A percentile compares a stretch with the other conserved stretches of the same genome.
These are phyloP conservation scores for Sanghuangporus weigelae DNA, from an alignment of 1,284 basidiomycete species.

Conservation along the genomic window DNA sequence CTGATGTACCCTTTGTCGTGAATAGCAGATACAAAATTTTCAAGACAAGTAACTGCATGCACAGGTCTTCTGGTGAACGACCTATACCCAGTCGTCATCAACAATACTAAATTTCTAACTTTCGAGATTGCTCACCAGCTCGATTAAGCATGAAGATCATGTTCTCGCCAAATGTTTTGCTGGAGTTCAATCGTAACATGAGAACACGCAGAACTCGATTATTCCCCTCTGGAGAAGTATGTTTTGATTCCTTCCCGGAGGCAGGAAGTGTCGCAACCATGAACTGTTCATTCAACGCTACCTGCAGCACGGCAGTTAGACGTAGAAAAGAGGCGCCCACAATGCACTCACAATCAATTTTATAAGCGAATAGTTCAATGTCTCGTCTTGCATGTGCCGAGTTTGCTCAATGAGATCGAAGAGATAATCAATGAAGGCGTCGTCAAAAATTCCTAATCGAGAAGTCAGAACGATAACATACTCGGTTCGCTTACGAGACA, in stretches of 20 bases:
- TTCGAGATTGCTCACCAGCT: constrained; percentile 54
- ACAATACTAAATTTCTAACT: background rate
- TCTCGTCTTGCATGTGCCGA: constrained; percentile 82
- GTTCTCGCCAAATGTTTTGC: constrained; percentile 96
- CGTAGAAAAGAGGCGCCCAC: constrained; percentile 2
- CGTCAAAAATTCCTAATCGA: constrained; percentile 66
- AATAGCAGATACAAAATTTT: constrained; percentile 96
- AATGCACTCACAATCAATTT: constrained; percentile 72
- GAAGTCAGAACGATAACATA: background rate
- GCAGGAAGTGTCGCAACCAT: constrained; percentile 73
- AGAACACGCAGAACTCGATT: constrained; percentile 86
- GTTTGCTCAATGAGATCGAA: constrained; percentile 96
- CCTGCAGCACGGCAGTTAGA: constrained; percentile 38
- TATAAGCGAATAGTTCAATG: constrained; percentile 91
- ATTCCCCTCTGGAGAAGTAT: constrained; percentile 31
- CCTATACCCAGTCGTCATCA: constrained; percentile 37
- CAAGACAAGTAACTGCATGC: constrained; percentile 91
- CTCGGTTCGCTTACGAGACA: constrained; percentile 26
- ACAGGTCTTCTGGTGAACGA: constrained; percentile 83
- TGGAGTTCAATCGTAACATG: constrained; percentile 75
- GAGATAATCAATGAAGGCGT: constrained; percentile 82
- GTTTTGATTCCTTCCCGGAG: constrained; percentile 21
- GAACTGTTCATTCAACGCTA: constrained; percentile 96
- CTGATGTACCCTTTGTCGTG: constrained; percentile 87
- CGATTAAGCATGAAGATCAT: constrained; percentile 99